These are phyloP conservation scores for Penicillium riverlandense DNA, from an alignment of 495 filamentous ascomycete genomes.

Conservation along the genomic window DNA sequence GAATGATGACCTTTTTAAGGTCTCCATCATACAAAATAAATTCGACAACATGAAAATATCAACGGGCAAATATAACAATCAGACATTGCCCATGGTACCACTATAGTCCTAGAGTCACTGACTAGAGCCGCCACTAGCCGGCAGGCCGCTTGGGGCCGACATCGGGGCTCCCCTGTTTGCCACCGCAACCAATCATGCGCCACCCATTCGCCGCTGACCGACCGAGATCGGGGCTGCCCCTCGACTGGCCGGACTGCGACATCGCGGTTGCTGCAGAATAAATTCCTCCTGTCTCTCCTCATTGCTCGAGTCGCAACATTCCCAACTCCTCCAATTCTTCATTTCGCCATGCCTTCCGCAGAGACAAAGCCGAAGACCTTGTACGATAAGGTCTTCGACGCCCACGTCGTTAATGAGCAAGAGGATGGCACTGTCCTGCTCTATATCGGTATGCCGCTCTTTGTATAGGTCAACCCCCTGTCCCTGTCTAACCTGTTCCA, in stretches of 20 bases:
- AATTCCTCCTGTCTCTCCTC: constrained; percentile 12
- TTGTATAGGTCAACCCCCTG: too few relatives aligned
- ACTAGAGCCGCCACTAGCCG: constrained; percentile 7
- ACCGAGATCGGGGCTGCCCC: constrained; percentile 37
- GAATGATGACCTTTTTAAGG: too few relatives aligned
- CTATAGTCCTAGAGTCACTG: too few relatives aligned
- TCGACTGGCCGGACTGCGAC: constrained; percentile 31
- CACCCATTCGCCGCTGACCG: constrained; percentile 31
- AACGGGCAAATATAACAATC: too few relatives aligned
- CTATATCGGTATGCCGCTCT: constrained; percentile 66
- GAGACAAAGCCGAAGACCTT: constrained; percentile 75
- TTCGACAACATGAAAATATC: too few relatives aligned
- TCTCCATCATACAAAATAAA: too few relatives aligned
- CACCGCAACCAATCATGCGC: constrained; percentile 20
- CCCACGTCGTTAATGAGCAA: constrained; percentile 90
- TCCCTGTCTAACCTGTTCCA: constrained; percentile 14
- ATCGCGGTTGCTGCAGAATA: constrained; percentile 33
- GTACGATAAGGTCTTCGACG: constrained; percentile 95
- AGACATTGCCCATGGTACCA: too few relatives aligned
- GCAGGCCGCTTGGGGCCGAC: constrained; percentile 3
- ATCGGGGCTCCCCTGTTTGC: constrained; percentile 8
- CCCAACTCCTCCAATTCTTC: constrained; percentile 3
- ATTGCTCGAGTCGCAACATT: constrained; percentile 8
- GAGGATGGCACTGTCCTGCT: constrained; percentile 86
- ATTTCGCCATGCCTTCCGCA: constrained; percentile 67